phyloP scores from a whole-genome alignment of 208 protist species.

The Crithidia acanthocephali region DNA sequence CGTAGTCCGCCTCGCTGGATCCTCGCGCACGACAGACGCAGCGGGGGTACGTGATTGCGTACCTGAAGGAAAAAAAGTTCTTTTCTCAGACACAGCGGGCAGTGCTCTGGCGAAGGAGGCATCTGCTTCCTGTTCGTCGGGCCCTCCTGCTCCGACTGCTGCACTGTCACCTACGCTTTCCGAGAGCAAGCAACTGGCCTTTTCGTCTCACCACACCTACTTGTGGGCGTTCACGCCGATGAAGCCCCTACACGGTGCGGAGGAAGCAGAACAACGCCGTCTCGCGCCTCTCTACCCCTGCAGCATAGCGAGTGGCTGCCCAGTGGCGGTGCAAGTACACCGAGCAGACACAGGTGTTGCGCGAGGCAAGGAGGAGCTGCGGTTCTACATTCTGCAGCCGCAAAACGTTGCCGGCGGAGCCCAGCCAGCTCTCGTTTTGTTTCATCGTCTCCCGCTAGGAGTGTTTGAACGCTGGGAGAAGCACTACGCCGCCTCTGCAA shows the following conservation, averaged over 20 bases:
- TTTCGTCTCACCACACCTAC: conserved; percentile 22
- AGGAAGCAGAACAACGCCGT: background rate
- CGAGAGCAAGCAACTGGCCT: background rate
- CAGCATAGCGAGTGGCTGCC: conserved; percentile 25
- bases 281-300: conserved; percentile 25
- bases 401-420: background rate
- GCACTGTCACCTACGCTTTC: background rate
- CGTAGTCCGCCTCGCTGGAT: conserved; percentile 8
- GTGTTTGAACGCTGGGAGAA: conserved; percentile 18
- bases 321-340: background rate
- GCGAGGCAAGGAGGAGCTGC: background rate
- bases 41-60: background rate
- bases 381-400: background rate
- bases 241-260: background rate
- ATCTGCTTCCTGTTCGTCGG: background rate
- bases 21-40: background rate
- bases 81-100: too few relatives aligned
- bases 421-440: background rate
- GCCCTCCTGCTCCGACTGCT: background rate
- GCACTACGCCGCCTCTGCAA: background rate
- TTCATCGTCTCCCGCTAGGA: background rate
- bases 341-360: background rate
- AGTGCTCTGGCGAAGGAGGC: background rate
- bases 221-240: too few relatives aligned
- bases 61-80: too few relatives aligned